Percentiles rank a stretch among this genome's conserved stretches.
Evolutionary conservation across 345 rosid species (phyloP).

Genomic region (Lepidium africanum): DNA sequence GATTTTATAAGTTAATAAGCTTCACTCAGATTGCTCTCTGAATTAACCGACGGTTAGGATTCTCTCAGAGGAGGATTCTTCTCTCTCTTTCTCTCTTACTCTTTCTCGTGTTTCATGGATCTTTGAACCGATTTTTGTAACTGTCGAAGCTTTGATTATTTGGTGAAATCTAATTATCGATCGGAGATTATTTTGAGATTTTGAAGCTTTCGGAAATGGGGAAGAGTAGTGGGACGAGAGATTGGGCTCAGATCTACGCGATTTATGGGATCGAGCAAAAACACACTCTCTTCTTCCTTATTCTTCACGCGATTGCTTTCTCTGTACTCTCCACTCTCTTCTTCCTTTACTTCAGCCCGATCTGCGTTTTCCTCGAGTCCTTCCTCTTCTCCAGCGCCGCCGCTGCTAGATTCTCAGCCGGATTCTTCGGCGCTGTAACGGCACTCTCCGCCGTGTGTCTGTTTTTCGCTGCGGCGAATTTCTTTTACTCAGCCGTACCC

Average conservation of each 20-base stretch:
- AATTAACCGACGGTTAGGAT: constrained; percentile 3
- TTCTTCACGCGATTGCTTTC: constrained; percentile 62
- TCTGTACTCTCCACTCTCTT: constrained; percentile 54
- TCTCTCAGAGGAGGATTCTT: constrained; percentile 21
- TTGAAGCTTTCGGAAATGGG: constrained; percentile 19
- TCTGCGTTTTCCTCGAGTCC: constrained; percentile 45
- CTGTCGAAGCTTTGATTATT: neutral
- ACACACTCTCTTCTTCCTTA: constrained; percentile 67
- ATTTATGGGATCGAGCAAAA: constrained; percentile 91
- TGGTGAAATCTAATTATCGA: no score
- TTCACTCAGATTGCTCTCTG: neutral
- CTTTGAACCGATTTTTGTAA: constrained; percentile 2
- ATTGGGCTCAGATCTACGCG: constrained; percentile 93
- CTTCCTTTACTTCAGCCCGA: constrained; percentile 57
- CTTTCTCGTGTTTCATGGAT: constrained; percentile 1
- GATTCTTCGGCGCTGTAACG: constrained; percentile 61
- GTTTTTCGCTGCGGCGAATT: constrained; percentile 73
- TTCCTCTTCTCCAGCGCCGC: constrained; percentile 29
- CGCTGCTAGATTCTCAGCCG: constrained; percentile 67
- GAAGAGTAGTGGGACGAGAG: constrained; percentile 32
- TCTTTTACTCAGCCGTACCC: constrained; percentile 76
- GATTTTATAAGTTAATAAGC: neutral
- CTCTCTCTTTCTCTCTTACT: constrained; percentile 9
- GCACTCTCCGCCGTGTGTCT: constrained; percentile 70
- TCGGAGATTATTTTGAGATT: neutral